These are phyloP conservation scores for Dunaliella primolecta DNA, from an alignment of 139 green algal species.

Conservation along the genomic window DNA sequence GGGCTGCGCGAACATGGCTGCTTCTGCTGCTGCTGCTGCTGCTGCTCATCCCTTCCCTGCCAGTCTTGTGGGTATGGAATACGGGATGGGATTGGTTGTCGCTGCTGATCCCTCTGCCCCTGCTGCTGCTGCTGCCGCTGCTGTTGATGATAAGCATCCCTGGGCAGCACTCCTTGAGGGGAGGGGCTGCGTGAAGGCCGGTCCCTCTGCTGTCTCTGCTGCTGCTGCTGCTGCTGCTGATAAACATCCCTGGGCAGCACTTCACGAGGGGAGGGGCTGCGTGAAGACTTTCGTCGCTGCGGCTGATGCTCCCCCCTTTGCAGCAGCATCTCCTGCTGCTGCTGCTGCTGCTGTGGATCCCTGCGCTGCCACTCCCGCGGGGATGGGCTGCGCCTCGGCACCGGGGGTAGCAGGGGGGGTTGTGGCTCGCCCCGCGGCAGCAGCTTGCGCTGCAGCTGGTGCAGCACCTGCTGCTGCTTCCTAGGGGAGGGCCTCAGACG, in stretches of 20 bases:
- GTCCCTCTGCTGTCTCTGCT: background rate
- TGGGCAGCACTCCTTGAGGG: too few species aligned
- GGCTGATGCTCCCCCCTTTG: background rate
- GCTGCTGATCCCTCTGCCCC: background rate
- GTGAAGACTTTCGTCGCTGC: background rate
- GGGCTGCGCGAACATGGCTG: background rate
- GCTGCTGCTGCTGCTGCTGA: background rate
- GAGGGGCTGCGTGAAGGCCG: background rate
- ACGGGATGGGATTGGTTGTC: background rate
- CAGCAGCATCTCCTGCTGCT: too few species aligned
- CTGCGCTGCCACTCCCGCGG: too few species aligned
- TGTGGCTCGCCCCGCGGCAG: too few species aligned
- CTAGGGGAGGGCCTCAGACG: background rate
- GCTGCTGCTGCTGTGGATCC: too few species aligned
- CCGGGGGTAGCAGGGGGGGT: too few species aligned
- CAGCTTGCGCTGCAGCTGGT: background rate
- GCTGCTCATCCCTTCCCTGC: too few species aligned
- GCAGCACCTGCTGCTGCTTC: background rate
- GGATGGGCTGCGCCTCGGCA: too few species aligned
- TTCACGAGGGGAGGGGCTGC: background rate
- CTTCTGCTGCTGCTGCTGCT: constrained; percentile 4
- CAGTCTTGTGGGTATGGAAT: background rate
- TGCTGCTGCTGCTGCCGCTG: constrained; percentile 6
- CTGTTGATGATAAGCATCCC: too few species aligned
- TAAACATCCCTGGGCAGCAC: too few species aligned